phyloP scores from a whole-genome alignment of 139 green algal species.

The Axilococcus clingmanii region DNA sequence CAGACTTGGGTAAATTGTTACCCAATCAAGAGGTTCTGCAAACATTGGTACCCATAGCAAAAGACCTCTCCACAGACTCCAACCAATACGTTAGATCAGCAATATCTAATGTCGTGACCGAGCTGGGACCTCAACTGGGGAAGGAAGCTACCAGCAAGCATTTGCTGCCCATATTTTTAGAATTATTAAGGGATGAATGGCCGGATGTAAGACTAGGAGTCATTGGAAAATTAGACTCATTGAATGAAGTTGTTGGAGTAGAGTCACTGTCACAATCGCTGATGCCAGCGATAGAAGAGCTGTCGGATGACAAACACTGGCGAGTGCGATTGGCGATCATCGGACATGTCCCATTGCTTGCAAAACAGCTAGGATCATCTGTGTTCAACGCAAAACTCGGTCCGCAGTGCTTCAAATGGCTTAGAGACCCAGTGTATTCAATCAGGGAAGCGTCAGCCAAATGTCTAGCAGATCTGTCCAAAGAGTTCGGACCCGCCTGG shows the following conservation, averaged over 20 bases:
- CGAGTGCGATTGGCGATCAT: conserved; percentile 97
- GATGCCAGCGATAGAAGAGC: conserved; percentile 92
- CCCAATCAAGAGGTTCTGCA: conserved; percentile 24
- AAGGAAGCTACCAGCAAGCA: conserved; percentile 81
- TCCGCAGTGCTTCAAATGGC: conserved; percentile 89
- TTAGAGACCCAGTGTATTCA: conserved; percentile 61
- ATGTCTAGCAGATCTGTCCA: conserved; percentile 78
- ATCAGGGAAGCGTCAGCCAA: conserved; percentile 88
- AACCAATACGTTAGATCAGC: conserved; percentile 88
- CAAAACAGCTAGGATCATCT: conserved; percentile 60
- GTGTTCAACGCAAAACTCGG: conserved; percentile 80
- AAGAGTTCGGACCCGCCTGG: conserved; percentile 93
- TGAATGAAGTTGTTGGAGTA: conserved; percentile 86
- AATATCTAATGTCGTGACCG: conserved; percentile 90
- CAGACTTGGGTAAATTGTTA: conserved; percentile 37
- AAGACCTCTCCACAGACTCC: conserved; percentile 67
- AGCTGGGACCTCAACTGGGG: conserved; percentile 81
- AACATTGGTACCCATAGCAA: conserved; percentile 50
- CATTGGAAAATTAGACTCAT: conserved; percentile 95
- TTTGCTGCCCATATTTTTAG: conserved; percentile 90
- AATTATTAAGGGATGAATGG: conserved; percentile 88
- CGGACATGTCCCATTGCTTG: conserved; percentile 94
- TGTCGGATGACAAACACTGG: conserved; percentile 98
- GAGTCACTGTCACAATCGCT: conserved; percentile 86
- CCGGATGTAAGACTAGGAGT: conserved; percentile 97